Conservation (phyloP, 2,329 filamentous ascomycete genomes). For the Onygenales sp. region DNA sequence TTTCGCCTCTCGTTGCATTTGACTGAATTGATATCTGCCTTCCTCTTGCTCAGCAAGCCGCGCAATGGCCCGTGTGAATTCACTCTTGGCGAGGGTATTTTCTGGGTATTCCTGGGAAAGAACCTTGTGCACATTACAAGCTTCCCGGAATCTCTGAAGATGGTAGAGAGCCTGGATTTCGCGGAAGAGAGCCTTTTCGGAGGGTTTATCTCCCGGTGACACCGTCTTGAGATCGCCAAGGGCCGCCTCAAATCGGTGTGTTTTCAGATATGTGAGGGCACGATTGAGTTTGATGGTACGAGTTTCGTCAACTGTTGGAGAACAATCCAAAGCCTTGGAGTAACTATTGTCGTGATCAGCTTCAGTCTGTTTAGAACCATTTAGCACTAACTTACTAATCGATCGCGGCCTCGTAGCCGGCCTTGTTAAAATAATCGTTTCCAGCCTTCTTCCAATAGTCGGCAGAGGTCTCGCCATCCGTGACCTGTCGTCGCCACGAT, state of each 20-base stretch:
- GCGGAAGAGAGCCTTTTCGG: constrained; percentile 39
- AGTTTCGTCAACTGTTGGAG: constrained; percentile 26
- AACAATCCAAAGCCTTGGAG: constrained; percentile 23
- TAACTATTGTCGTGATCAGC: constrained; percentile 21
- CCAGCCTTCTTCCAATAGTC: constrained; percentile 17
- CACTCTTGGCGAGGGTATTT: constrained; percentile 22
- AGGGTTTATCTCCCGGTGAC: constrained; percentile 7
- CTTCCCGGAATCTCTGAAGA: constrained; percentile 30
- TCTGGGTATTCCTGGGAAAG: constrained; percentile 26
- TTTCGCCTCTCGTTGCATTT: constrained; percentile 20
- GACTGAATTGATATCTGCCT: constrained; percentile 15
- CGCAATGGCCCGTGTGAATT: constrained; percentile 20
- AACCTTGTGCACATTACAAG: constrained; percentile 23
- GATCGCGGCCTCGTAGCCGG: constrained; percentile 13
- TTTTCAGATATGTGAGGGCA: constrained; percentile 23
- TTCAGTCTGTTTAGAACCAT: constrained; percentile 1
- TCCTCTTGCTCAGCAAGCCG: constrained; percentile 13
- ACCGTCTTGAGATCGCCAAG: constrained; percentile 21
- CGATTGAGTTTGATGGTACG: constrained; percentile 27
- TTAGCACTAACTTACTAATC: constrained; percentile 6
- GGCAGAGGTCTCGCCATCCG: constrained; percentile 7
- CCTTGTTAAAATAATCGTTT: constrained; percentile 20
- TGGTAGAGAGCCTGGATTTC: constrained; percentile 38
- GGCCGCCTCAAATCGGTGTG: constrained; percentile 25
- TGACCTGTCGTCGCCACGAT: constrained; percentile 21